A percentile compares a stretch with the other conserved stretches of the same genome.
phyloP scores from a whole-genome alignment of 1,284 basidiomycete genomes.

The Ustilago loliicola region DNA sequence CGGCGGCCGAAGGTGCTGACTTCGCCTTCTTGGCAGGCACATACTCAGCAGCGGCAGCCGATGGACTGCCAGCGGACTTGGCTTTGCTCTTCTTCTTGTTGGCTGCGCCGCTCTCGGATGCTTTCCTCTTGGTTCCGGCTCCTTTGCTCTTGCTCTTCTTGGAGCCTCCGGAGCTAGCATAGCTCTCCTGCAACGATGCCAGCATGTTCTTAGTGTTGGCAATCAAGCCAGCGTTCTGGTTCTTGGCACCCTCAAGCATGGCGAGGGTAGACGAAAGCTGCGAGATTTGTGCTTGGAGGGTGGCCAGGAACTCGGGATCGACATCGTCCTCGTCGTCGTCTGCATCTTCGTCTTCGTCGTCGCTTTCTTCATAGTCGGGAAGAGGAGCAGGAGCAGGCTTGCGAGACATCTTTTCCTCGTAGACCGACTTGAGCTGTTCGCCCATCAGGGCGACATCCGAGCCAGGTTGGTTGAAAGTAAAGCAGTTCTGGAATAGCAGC shows the following conservation, averaged over 20 bases:
- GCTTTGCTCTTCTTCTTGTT: slow-evolving; percentile 53
- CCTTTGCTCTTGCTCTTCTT: slow-evolving; percentile 62
- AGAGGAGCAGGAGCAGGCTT: slow-evolving; percentile 75
- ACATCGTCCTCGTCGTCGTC: slow-evolving; percentile 63
- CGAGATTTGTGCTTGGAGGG: slow-evolving; percentile 61
- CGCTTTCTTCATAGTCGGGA: slow-evolving; percentile 68
- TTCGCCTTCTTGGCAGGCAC: slow-evolving; percentile 59
- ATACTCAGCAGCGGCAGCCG: slow-evolving; percentile 38
- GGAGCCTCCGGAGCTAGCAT: slow-evolving; percentile 43
- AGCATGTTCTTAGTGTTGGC: slow-evolving; percentile 61
- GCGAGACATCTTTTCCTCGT: slow-evolving; percentile 89
- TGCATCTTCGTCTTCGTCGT: slow-evolving; percentile 71
- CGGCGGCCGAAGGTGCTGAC: slow-evolving; percentile 25
- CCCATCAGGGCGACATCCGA: slow-evolving; percentile 82
- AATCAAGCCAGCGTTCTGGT: slow-evolving; percentile 60
- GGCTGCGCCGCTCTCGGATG: slow-evolving; percentile 40
- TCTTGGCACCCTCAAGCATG: slow-evolving; percentile 60
- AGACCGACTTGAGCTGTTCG: slow-evolving; percentile 79
- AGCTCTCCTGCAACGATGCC: slow-evolving; percentile 57
- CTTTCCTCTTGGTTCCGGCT: slow-evolving; percentile 56
- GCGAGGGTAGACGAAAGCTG: slow-evolving; percentile 61
- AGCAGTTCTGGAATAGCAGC: slow-evolving; percentile 93
- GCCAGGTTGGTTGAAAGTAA: slow-evolving; percentile 88
- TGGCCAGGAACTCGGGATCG: slow-evolving; percentile 52
- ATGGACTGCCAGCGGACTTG: slow-evolving; percentile 39